These are phyloP conservation scores for Dionaea muscipula DNA, from an alignment of 179 eudicot genomes.

Conservation along the genomic window DNA sequence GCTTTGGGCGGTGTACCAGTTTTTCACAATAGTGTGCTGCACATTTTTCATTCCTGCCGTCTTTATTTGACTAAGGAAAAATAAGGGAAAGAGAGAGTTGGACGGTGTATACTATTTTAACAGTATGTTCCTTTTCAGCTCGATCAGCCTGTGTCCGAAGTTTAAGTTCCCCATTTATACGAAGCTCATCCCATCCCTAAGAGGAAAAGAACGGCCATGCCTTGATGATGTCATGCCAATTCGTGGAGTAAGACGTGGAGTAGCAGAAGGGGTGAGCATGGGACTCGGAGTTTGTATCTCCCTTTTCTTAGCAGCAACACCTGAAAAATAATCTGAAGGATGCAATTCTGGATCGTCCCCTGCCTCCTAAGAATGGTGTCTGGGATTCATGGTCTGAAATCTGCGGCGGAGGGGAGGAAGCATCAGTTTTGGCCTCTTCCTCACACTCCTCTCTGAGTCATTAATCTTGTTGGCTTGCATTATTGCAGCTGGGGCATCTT, in stretches of 20 bases:
- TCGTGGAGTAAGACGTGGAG: slow-evolving; percentile 78
- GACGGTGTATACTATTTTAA: too few relatives aligned
- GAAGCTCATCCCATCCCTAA: slow-evolving; percentile 94
- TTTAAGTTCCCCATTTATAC: slow-evolving; percentile 81
- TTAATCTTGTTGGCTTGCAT: slow-evolving; percentile 93
- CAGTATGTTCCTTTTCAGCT: slow-evolving; percentile 59
- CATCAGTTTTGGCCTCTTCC: slow-evolving; percentile 80
- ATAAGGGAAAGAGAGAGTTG: slow-evolving; percentile 62
- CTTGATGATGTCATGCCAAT: slow-evolving; percentile 83
- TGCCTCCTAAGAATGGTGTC: slow-evolving; percentile 88
- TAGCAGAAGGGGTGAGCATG: slow-evolving; percentile 74
- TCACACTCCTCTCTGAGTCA: slow-evolving; percentile 85
- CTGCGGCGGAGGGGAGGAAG: slow-evolving; percentile 95
- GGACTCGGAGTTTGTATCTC: slow-evolving; percentile 97
- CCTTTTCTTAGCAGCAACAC: slow-evolving; percentile 86
- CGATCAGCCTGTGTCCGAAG: slow-evolving; percentile 65
- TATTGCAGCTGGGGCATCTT: slow-evolving; percentile 91
- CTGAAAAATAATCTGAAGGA: slow-evolving; percentile 96
- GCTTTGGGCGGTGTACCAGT: too few relatives aligned
- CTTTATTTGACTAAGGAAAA: slow-evolving; percentile 91
- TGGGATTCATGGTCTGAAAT: slow-evolving; percentile 88
- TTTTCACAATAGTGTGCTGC: too few relatives aligned
- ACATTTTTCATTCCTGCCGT: too few relatives aligned
- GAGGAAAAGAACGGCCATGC: slow-evolving; percentile 67
- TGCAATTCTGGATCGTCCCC: slow-evolving; percentile 92